Percentiles rank a stretch among this genome's conserved stretches.
These are phyloP conservation scores for Pleurotus giganteus DNA, from an alignment of 768 basidiomycete species.

Conservation along the genomic window DNA sequence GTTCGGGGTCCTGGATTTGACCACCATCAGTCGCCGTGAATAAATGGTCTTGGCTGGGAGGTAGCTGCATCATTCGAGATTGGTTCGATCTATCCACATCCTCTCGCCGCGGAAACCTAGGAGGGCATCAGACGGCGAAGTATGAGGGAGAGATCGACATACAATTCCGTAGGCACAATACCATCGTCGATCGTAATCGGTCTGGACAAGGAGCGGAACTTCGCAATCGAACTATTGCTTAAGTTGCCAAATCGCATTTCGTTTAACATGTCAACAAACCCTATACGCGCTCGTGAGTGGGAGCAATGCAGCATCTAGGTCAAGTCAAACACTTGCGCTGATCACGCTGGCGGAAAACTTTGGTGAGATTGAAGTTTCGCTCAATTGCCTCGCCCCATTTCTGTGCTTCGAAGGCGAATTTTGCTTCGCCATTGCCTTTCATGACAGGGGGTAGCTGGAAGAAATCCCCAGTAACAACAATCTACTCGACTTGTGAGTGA, in stretches of 20 bases:
- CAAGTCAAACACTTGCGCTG: conserved; percentile 51
- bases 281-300: conserved; percentile 33
- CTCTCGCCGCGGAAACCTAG: conserved; percentile 86
- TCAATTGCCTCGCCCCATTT: conserved; percentile 73
- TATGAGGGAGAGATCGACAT: conserved; percentile 19
- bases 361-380: conserved; percentile 87
- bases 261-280: conserved; percentile 94
- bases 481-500: conserved; percentile 39
- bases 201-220: conserved; percentile 71
- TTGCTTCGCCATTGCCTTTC: conserved; percentile 56
- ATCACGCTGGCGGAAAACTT: conserved; percentile 94
- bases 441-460: conserved; percentile 95
- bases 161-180: conserved; percentile 90
- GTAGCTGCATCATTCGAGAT: conserved; percentile 59
- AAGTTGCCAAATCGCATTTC: conserved; percentile 94
- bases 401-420: conserved; percentile 91
- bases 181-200: conserved; percentile 77
- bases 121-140: background rate
- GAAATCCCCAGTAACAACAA: conserved; percentile 95
- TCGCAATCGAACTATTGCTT: conserved; percentile 57
- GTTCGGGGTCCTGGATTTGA: conserved; percentile 43
- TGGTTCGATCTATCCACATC: conserved; percentile 88
- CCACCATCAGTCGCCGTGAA: conserved; percentile 71
- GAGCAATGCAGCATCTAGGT: conserved; percentile 6
- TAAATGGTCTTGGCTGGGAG: conserved; percentile 41